These are phyloP conservation scores for Naganishia kalamii DNA, from an alignment of 768 basidiomycete species.

Conservation along the genomic window DNA sequence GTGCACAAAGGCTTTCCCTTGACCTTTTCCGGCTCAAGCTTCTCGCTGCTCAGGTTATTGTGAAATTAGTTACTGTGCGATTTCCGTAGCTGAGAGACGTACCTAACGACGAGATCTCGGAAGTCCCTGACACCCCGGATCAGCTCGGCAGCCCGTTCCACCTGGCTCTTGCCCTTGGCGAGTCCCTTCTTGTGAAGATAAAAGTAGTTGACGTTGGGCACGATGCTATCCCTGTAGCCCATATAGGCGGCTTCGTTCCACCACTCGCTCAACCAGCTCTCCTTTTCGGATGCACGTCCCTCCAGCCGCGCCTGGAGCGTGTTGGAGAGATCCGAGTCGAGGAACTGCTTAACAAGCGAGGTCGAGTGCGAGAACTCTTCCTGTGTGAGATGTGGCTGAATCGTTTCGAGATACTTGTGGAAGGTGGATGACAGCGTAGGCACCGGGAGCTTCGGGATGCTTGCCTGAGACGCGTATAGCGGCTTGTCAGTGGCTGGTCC, in stretches of 20 bases:
- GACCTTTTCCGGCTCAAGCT: constrained; percentile 81
- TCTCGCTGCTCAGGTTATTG: constrained; percentile 51
- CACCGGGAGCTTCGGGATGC: constrained; percentile 70
- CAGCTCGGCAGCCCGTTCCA: constrained; percentile 70
- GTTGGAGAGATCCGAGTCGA: constrained; percentile 60
- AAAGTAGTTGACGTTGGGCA: constrained; percentile 90
- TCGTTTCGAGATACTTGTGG: constrained; percentile 78
- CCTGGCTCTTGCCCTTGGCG: constrained; percentile 49
- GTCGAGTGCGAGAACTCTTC: constrained; percentile 59
- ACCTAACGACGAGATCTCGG: constrained; percentile 75
- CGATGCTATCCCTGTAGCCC: constrained; percentile 80
- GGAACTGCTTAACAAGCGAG: constrained; percentile 60
- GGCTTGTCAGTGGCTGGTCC: constrained; percentile 40
- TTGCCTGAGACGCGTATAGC: constrained; percentile 62
- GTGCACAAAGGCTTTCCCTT: constrained; percentile 70
- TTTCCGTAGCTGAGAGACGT: constrained; percentile 33
- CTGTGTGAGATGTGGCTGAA: constrained; percentile 67
- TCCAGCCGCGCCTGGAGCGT: constrained; percentile 73
- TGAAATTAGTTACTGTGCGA: no score
- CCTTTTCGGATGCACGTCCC: constrained; percentile 58
- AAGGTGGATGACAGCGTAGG: constrained; percentile 76
- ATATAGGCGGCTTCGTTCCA: constrained; percentile 94
- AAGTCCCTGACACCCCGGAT: constrained; percentile 81
- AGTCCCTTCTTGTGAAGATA: constrained; percentile 75
- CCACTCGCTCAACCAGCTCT: constrained; percentile 94